Base-by-base conservation (phyloP, 2,329 filamentous ascomycete genomes). In the Dactylellina haptotyla region DNA sequence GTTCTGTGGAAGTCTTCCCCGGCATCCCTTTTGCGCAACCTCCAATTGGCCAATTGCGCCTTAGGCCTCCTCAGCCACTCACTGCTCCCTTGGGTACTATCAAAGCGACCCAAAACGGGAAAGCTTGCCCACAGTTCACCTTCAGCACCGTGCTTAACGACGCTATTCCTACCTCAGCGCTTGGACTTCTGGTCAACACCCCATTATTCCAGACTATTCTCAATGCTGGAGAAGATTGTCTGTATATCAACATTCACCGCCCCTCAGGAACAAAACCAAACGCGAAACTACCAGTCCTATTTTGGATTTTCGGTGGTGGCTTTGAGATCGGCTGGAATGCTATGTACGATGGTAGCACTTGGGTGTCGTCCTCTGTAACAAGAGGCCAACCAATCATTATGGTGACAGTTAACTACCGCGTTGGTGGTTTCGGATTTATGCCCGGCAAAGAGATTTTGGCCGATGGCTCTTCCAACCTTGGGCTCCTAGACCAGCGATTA, bases 71-170 rank as follows among this genome's bases (percentile, higher is more conserved):
- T 3, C 78, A 80, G 76, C 79, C 43, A 23, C 64, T 79, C 9
- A 79, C 77, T 34, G 71, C 73, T 3, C 65, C 76, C 0, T 76
- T 79, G 14, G 90, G 89, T 0, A 88, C 83, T 0, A 83, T 90
- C 37, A 84, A 87, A 39, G 89, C 88, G 0, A 88, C 86, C 0
- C 84, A 84, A 0, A 77, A 80, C 16, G 84, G 88, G 0, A 84
- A 83, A 6, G 84, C 89, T 6, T 95, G 91, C 76, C 90, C 91
- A 0, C 90, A 93, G 78, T 89, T 93, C 82, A 83, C 86, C 75
- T 83, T 89, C 75, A 87, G 86, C 9, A 83, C 84, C 4, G 83
- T 81, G 23, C 78, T 79, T 0, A 78, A 79, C 4, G 80, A 82
- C 58, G 76, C 79, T 9, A 79, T 82, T 14, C 78, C 86, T 0